Evolutionary conservation across 768 basidiomycete genomes (phyloP).

Genomic region (Lactifluus echinatus): DNA sequence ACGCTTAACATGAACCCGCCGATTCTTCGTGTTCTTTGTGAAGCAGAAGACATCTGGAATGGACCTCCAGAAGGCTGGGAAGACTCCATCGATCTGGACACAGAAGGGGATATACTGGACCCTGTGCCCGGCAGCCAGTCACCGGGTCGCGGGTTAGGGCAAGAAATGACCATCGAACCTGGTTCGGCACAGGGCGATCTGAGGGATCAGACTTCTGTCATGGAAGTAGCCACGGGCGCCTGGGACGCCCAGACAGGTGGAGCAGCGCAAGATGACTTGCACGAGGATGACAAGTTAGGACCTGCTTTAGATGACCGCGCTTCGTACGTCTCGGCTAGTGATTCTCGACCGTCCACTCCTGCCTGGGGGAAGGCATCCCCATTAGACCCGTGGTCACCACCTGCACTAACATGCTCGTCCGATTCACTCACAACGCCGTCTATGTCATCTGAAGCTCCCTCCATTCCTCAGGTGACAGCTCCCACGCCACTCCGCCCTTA

Average conservation of each 20-base stretch:
- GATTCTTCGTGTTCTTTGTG: constrained; percentile 63
- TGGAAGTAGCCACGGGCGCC: not conserved
- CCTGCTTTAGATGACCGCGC: constrained; percentile 7
- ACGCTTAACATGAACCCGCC: constrained; percentile 73
- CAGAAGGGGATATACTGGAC: not conserved
- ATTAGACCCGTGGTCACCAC: constrained; percentile 15
- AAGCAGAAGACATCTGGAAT: constrained; percentile 61
- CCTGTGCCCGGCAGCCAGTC: not conserved
- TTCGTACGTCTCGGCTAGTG: constrained; percentile 11
- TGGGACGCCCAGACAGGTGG: not conserved
- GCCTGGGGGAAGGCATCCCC: constrained; percentile 11
- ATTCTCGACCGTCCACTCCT: constrained; percentile 18
- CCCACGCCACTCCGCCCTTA: not conserved
- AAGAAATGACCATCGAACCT: constrained; percentile 4
- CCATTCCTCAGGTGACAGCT: constrained; percentile 4
- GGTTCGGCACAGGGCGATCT: not conserved
- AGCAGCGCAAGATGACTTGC: not conserved
- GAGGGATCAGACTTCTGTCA: not conserved
- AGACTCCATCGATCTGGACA: not conserved
- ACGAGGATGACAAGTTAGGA: not conserved
- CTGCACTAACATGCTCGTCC: constrained; percentile 14
- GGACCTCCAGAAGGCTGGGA: constrained; percentile 22
- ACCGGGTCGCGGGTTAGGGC: not conserved
- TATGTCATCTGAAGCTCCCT: constrained; percentile 14
- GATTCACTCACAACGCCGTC: constrained; percentile 20